Base-by-base conservation (phyloP, 495 filamentous ascomycete species). In the Echria macrotheca region DNA sequence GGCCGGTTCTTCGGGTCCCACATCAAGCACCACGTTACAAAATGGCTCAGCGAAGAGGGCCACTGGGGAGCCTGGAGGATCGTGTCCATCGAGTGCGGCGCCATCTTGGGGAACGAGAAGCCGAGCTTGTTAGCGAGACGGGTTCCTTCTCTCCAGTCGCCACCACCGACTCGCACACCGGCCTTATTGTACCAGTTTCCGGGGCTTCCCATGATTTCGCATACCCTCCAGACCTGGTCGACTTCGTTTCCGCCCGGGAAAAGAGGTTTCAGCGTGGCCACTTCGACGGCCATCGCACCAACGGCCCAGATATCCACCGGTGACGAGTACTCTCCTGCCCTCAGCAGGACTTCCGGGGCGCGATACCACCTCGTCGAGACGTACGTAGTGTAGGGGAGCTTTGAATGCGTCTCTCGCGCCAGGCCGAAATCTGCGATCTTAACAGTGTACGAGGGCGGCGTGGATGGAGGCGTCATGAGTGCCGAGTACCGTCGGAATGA, bases 91-190 rank as follows among this genome's bases (percentile, higher is more conserved):
- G 91, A 80, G 62, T 96, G 91, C 17, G 94, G 94, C 32, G 93
- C 89, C 94, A 99, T 99, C 84, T 93, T 97, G 41, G 94, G 94
- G 71, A 99, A 99, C 0, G 91, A 95, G 63, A 99, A 99, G 19
- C 94, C 94, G 40, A 99, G 78, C 72, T 96, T 96, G 48, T 91
- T 87, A 31, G 94, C 94, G 49, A 99, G 70, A 22, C 87, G 80
- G 47, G 87, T 89, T 28, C 94, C 94, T 55, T 99, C 94, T 59
- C 86, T 86, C 94, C 94, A 99, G 53, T 99, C 94, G 60, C 94
- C 94, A 62, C 94, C 94, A 44, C 94, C 94, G 35, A 99, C 85
- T 57, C 83, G 87, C 17, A 73, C 75, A 23, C 91, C 89, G 26
- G 83, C 77, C 66, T 94, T 96, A 66, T 85, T 95, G 64, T 93